These are phyloP conservation scores for Tolypocladium amazonense DNA, from an alignment of 2,329 filamentous ascomycete genomes.

Conservation along the genomic window DNA sequence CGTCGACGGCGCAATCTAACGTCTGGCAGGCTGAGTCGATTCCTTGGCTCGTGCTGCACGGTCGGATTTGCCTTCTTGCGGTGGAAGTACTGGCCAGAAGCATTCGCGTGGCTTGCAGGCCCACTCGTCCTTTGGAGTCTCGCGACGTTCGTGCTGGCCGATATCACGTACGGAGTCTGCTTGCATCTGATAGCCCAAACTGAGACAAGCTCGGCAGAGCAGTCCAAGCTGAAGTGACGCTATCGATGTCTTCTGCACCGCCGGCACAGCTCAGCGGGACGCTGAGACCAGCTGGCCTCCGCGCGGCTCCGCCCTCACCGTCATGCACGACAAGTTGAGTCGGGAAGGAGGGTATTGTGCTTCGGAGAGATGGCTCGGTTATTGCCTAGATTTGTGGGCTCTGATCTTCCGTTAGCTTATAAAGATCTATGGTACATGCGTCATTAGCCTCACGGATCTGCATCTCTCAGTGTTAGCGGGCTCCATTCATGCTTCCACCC, in stretches of 20 bases:
- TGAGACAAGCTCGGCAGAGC: neutral
- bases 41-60: constrained; percentile 6
- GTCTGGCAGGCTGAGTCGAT: constrained; percentile 3
- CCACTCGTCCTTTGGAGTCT: constrained; percentile 6
- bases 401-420: neutral
- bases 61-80: constrained; percentile 6
- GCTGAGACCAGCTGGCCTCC: neutral
- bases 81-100: constrained; percentile 7
- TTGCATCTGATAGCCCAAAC: constrained; percentile 1
- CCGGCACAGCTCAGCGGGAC: neutral
- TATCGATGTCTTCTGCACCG: neutral
- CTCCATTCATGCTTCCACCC: neutral
- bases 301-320: neutral
- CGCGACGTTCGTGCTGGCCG: constrained; percentile 2
- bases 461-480: neutral
- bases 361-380: neutral
- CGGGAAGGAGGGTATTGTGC: neutral
- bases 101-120: constrained; percentile 4
- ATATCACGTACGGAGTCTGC: constrained; percentile 4
- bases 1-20: neutral
- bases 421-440: neutral
- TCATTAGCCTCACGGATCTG: neutral
- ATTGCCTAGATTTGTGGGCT: neutral
- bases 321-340: neutral
- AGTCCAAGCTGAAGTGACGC: neutral